Percentiles rank a stretch among this genome's conserved stretches.
phyloP scores from a whole-genome alignment of 2,329 filamentous ascomycete genomes.

The Dothidotthia symphoricarpi region DNA sequence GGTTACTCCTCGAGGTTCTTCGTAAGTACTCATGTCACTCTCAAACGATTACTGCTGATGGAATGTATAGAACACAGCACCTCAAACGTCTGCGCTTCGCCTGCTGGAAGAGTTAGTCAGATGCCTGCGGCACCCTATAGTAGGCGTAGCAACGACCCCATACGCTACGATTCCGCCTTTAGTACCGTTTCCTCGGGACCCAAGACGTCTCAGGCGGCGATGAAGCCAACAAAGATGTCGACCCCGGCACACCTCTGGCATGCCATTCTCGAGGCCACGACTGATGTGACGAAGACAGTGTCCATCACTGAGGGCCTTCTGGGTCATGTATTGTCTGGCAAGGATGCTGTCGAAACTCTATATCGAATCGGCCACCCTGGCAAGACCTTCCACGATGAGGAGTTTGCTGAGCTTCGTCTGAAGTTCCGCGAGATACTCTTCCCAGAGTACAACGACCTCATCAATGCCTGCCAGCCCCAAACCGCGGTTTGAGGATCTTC shows the following conservation, averaged over 20 bases:
- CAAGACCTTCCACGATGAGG: slow-evolving; percentile 8
- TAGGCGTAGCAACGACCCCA: not conserved
- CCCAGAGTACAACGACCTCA: slow-evolving; percentile 7
- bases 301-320: slow-evolving; percentile 14
- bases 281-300: slow-evolving; percentile 8
- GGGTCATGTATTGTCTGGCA: slow-evolving; percentile 7
- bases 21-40: slow-evolving; percentile 4
- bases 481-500: too few relatives aligned
- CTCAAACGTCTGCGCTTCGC: not conserved
- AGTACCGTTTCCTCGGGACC: not conserved
- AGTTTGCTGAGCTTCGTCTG: slow-evolving; percentile 10
- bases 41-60: not conserved
- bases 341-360: slow-evolving; percentile 14
- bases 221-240: not conserved
- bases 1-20: slow-evolving; percentile 9
- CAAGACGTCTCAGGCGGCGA: not conserved
- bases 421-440: slow-evolving; percentile 12
- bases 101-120: slow-evolving; percentile 2
- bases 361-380: slow-evolving; percentile 17
- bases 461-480: too few relatives aligned
- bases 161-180: slow-evolving; percentile 11
- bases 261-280: slow-evolving; percentile 13
- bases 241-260: slow-evolving; percentile 14
- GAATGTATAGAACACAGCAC: not conserved
- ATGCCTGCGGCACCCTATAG: slow-evolving; percentile 5